A percentile compares a stretch with the other conserved stretches of the same genome.
phyloP scores from a whole-genome alignment of 176 grass and related monocot genomes.

The Aegilops umbellulata region DNA sequence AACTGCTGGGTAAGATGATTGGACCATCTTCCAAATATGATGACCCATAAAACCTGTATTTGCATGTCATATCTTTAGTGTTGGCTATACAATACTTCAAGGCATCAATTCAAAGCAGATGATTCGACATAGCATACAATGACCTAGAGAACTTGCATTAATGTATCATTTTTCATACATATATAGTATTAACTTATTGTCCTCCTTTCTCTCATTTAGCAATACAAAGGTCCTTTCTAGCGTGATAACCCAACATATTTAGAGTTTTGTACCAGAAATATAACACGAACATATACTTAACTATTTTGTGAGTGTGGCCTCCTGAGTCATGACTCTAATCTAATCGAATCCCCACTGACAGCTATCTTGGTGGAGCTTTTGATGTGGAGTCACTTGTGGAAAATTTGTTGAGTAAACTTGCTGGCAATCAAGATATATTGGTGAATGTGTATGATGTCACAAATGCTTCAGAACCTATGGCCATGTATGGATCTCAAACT shows the following conservation, averaged over 20 bases:
- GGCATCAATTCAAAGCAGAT: not conserved
- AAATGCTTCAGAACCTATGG: constrained; percentile 72
- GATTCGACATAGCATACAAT: not conserved
- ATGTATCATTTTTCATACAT: not conserved
- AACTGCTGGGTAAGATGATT: constrained; percentile 76
- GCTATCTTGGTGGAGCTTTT: constrained; percentile 95
- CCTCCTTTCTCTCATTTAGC: not conserved
- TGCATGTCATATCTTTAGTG: not conserved
- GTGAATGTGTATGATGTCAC: constrained; percentile 96
- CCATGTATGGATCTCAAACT: constrained; percentile 76
- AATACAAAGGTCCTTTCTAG: not conserved
- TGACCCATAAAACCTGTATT: not conserved
- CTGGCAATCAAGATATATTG: constrained; percentile 91
- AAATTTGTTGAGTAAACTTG: constrained; percentile 85
- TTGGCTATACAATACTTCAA: not conserved
- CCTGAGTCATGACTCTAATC: not conserved
- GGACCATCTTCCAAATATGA: not conserved
- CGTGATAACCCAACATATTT: not conserved
- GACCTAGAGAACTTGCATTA: not conserved
- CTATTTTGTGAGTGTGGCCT: not conserved
- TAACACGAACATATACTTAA: not conserved
- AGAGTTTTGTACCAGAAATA: not conserved
- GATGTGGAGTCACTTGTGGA: constrained; percentile 95
- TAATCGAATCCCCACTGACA: constrained; percentile 33
- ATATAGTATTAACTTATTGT: not conserved